Evolutionary conservation across 768 basidiomycete genomes (phyloP), one percentile per base, ranked within the genome.

Genomic region (Pisolithus sp.): DNA sequence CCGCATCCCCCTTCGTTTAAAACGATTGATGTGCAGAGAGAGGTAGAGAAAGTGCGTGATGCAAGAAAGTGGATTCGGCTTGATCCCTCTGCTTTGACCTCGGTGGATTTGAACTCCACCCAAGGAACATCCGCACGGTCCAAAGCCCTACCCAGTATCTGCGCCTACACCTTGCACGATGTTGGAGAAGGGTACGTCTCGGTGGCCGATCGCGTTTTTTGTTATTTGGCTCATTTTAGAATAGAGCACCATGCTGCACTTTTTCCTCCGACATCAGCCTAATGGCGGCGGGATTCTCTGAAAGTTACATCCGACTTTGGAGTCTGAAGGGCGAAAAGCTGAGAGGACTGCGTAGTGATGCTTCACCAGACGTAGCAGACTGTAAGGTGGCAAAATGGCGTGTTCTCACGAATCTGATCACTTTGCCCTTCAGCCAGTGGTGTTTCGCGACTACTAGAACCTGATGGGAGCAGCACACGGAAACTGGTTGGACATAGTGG

Each of bases 401-500:
- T n/a, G 20, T 41, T 10, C 30, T 34, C 7, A 12, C 18, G 36
- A 26, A 52, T 49, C 56, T 36, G 58, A 45, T 2, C 44, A 36
- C 17, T 20, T 1, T 8, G 31, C n/a, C 7, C n/a, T 30, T 38
- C 55, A 91, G 89, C 74, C 41, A 60, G 76, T 23, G 82, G 83
- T 7, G 23, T 68, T 85, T 45, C 76, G 71, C 46, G 83, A 64
- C 76, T 90, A 26, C 76, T 81, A 54, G 91, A 93, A 67, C 91
- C 85, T 68, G 88, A 85, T 51, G 89, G 87, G 1, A 23, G 57
- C 23, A 82, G 86, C 0, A 93, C 94, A 9, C 84, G 93, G n/a
- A 98, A 97, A 71, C 79, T 99, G 17, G 83, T 98, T 48, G 96
- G 93, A 1, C 96, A 99, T 67, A 95, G 93, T 56, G 96, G 92